Conservation (phyloP, 352 stramenopile genomes). For the Pythium brassicae region DNA sequence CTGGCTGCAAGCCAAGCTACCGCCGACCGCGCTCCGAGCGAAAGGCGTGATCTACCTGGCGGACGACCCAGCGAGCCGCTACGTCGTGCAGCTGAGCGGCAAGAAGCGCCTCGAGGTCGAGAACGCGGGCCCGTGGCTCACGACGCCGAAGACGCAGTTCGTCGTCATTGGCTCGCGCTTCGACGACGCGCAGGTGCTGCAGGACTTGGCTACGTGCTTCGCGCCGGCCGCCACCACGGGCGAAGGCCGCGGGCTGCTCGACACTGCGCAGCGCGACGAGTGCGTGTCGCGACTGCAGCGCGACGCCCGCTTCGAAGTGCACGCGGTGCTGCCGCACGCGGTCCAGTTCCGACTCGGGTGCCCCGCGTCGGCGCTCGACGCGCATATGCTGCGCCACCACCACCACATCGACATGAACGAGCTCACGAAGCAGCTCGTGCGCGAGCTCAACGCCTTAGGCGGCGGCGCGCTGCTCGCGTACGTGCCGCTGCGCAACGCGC, state of each 20-base stretch:
- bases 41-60: slow-evolving; percentile 68
- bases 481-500: slow-evolving; percentile 9
- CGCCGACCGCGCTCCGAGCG: slow-evolving; percentile 33
- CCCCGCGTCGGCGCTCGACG: slow-evolving; percentile 42
- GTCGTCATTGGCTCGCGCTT: slow-evolving; percentile 57
- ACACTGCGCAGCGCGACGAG: slow-evolving; percentile 3
- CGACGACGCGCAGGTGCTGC: slow-evolving; percentile 22
- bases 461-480: slow-evolving; percentile 40
- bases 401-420: slow-evolving; percentile 77
- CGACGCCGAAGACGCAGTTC: slow-evolving; percentile 64
- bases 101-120: slow-evolving; percentile 65
- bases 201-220: slow-evolving; percentile 23
- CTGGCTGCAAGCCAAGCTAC: slow-evolving; percentile 36
- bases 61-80: slow-evolving; percentile 51
- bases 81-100: slow-evolving; percentile 68
- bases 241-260: neutral
- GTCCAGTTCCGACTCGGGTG: slow-evolving; percentile 49
- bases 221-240: neutral
- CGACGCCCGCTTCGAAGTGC: slow-evolving; percentile 48
- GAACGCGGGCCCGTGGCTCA: slow-evolving; percentile 50
- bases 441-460: slow-evolving; percentile 55
- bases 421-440: slow-evolving; percentile 45
- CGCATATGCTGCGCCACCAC: slow-evolving; percentile 64
- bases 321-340: slow-evolving; percentile 16
- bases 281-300: slow-evolving; percentile 27